Base-by-base conservation (phyloP, 805 yeast genomes). In the Cyberlindnera mrakii region DNA sequence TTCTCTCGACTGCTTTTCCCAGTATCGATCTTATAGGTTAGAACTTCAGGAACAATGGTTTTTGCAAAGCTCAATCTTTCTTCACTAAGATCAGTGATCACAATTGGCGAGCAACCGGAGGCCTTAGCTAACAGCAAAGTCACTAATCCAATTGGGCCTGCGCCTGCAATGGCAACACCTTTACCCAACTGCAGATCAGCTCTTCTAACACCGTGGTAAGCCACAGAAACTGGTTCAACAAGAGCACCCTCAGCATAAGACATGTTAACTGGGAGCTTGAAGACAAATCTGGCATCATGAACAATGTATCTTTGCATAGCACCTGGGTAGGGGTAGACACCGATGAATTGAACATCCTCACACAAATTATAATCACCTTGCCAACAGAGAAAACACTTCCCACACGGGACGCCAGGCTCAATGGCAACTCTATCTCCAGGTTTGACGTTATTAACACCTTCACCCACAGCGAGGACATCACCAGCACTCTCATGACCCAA, bases 91-190 rank as follows among this genome's bases (percentile, higher is more conserved):
- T 76, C 81, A 5, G 78, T 71, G 49, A 75, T 72, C 16, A 67
- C 70, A 15, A 77, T 48, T 27, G 80, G 80, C 29, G 71, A 64
- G 5, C 78, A 77, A 19, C 82, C 82, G 2, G 72, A 65, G 13
- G 78, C 79, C 30, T 68, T 64, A 10, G 78, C 78, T 37, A 74
- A 55, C 4, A 69, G 48, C 39, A 77, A 66, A 20, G 75, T 59
- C 33, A 72, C 67, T 29, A 76, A 58, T 14, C 82, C 82, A 50
- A 77, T 77, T n/a, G 82, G 81, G 18, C 82, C 81, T 15, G 80
- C 79, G 41, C 82, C 82, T 34, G 72, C 66, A 41, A 77, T 63
- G 37, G 72, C 55, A 11, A 65, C 66, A 19, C 76, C 74, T 48
- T 70, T 70, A 40, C 80, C 80, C n/a, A 74, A 53, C 42, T 60